Percentiles rank a stretch among this genome's conserved stretches.
Conservation (phyloP, 2,329 filamentous ascomycete species). For the Talaromyces amestolkiae region DNA sequence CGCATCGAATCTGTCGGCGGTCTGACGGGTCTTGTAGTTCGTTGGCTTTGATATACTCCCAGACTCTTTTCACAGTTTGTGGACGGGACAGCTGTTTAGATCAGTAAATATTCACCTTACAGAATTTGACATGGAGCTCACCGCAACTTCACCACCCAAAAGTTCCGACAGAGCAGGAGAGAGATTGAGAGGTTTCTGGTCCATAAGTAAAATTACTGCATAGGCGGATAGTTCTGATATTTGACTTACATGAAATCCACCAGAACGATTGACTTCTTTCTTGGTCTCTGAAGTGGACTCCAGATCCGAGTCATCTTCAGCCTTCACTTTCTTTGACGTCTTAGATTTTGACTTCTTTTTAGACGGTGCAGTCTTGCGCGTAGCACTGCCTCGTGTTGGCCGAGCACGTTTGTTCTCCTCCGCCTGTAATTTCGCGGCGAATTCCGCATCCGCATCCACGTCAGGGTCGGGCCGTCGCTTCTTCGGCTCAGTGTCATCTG, state of each 20-base stretch:
- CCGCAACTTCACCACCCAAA: conserved; percentile 44
- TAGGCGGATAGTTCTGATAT: background rate
- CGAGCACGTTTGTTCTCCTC: conserved; percentile 79
- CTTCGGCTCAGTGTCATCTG: conserved; percentile 52
- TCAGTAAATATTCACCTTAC: background rate
- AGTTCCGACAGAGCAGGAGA: conserved; percentile 47
- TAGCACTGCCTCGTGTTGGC: conserved; percentile 71
- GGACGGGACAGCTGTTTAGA: conserved; percentile 74
- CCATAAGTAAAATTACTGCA: background rate
- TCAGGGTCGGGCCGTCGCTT: conserved; percentile 62
- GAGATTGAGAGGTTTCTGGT: conserved; percentile 48
- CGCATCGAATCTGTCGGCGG: conserved; percentile 88
- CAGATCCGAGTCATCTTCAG: conserved; percentile 76
- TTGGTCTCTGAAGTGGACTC: conserved; percentile 60
- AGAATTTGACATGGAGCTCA: conserved; percentile 29
- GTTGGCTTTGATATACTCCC: conserved; percentile 88
- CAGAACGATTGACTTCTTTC: conserved; percentile 70
- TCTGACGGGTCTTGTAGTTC: conserved; percentile 87
- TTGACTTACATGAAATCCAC: conserved; percentile 75
- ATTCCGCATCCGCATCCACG: conserved; percentile 65
- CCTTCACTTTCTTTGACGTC: conserved; percentile 67
- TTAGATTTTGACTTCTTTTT: conserved; percentile 63
- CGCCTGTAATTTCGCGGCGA: conserved; percentile 84
- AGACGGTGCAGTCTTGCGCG: conserved; percentile 55
- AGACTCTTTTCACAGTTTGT: conserved; percentile 93